A percentile compares a stretch with the other conserved stretches of the same genome.
Evolutionary conservation across 306 rosid species (phyloP).

Genomic region (Abrus precatorius): DNA sequence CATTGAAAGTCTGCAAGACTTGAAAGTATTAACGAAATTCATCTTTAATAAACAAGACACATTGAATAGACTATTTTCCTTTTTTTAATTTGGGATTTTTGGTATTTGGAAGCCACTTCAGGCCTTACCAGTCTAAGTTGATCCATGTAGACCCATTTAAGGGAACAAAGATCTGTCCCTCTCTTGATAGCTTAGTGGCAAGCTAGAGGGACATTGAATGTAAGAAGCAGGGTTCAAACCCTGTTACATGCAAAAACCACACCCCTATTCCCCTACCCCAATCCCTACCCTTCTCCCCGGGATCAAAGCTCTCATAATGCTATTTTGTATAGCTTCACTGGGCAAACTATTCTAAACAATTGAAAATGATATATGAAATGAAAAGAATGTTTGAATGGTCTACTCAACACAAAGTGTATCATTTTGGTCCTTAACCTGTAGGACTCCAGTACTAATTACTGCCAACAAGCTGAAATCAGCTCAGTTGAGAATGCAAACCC

Average conservation of each 20-base stretch:
- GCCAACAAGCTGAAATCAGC: slow-evolving; percentile 1
- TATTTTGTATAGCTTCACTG: too few relatives aligned
- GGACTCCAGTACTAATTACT: not conserved
- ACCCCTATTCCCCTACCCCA: too few relatives aligned
- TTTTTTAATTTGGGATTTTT: not conserved
- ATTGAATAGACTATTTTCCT: not conserved
- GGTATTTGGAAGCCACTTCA: not conserved
- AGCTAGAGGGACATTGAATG: too few relatives aligned
- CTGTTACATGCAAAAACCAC: too few relatives aligned
- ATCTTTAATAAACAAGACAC: slow-evolving; percentile 2
- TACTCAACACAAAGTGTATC: not conserved
- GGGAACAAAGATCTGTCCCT: too few relatives aligned
- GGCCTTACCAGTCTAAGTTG: not conserved
- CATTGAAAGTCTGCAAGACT: slow-evolving; percentile 76
- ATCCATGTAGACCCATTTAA: too few relatives aligned
- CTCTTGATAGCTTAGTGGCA: too few relatives aligned
- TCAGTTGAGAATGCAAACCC: not conserved
- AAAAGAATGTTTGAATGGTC: not conserved
- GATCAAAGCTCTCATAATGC: too few relatives aligned
- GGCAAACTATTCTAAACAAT: not conserved
- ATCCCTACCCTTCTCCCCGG: not conserved
- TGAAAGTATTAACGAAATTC: slow-evolving; percentile 4
- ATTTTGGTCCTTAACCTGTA: not conserved
- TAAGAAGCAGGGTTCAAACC: too few relatives aligned
- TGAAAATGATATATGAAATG: not conserved